Evolutionary conservation across 2,329 filamentous ascomycete species (phyloP).

Genomic region (Colletotrichum neosansevieriae): DNA sequence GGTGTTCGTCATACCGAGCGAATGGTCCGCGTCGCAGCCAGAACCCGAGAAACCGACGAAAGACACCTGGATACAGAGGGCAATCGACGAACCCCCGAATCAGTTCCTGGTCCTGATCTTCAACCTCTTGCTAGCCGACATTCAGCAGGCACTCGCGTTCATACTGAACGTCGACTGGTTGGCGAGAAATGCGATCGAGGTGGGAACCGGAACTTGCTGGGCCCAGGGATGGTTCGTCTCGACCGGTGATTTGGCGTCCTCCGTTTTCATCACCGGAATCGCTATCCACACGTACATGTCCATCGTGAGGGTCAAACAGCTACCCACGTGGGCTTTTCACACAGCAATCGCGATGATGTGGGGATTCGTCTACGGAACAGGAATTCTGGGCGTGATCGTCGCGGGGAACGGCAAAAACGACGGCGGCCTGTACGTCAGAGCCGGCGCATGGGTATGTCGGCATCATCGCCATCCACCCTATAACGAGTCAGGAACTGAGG

Average conservation of each 20-base stretch:
- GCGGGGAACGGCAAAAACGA: slow-evolving; percentile 55
- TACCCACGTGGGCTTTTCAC: slow-evolving; percentile 65
- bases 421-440: slow-evolving; percentile 71
- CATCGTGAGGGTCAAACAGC: slow-evolving; percentile 67
- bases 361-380: slow-evolving; percentile 70
- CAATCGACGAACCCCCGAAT: slow-evolving; percentile 60
- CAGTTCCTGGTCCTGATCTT: slow-evolving; percentile 78
- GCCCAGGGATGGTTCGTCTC: slow-evolving; percentile 78
- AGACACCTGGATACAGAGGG: slow-evolving; percentile 40
- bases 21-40: slow-evolving; percentile 42
- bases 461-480: background rate
- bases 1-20: slow-evolving; percentile 45
- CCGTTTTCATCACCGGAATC: slow-evolving; percentile 75
- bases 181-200: slow-evolving; percentile 62
- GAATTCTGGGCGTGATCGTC: slow-evolving; percentile 61
- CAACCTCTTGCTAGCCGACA: slow-evolving; percentile 76
- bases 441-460: slow-evolving; percentile 69
- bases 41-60: slow-evolving; percentile 27
- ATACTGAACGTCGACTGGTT: slow-evolving; percentile 73
- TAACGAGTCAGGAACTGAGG: background rate
- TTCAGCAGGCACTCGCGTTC: slow-evolving; percentile 75
- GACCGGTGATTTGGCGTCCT: slow-evolving; percentile 73
- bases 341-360: slow-evolving; percentile 62
- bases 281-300: slow-evolving; percentile 75
- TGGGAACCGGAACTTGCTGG: slow-evolving; percentile 67